These are phyloP conservation scores for Przewalskia tangutica DNA, from an alignment of 257 asterid genomes.

Conservation along the genomic window DNA sequence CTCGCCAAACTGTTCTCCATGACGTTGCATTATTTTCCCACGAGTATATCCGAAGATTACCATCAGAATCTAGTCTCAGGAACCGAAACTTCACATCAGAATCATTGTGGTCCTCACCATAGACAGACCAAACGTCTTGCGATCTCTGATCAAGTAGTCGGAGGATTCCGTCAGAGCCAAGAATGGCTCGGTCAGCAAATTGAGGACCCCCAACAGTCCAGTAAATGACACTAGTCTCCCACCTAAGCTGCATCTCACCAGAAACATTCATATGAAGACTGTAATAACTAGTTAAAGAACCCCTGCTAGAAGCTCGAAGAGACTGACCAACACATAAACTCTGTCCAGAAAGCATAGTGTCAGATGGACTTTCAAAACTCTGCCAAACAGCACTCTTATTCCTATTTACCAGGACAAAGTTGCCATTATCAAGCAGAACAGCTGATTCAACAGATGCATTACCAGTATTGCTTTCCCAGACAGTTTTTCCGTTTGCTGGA, in stretches of 20 bases:
- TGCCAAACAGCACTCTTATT: slow-evolving; percentile 20
- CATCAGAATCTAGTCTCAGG: slow-evolving; percentile 38
- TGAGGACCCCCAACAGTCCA: slow-evolving; percentile 22
- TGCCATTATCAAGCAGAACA: slow-evolving; percentile 24
- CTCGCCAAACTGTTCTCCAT: slow-evolving; percentile 39
- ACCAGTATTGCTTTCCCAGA: slow-evolving; percentile 28
- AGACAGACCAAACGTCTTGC: slow-evolving; percentile 25
- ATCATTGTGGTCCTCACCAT: slow-evolving; percentile 31
- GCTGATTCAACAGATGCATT: slow-evolving; percentile 24
- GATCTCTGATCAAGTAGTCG: slow-evolving; percentile 21
- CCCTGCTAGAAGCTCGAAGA: slow-evolving; percentile 27
- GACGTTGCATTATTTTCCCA: slow-evolving; percentile 29
- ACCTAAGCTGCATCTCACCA: slow-evolving; percentile 33
- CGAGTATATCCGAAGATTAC: slow-evolving; percentile 37
- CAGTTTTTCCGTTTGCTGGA: slow-evolving; percentile 14
- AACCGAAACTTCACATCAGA: slow-evolving; percentile 26
- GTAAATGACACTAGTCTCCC: slow-evolving; percentile 32
- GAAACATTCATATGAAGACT: slow-evolving; percentile 21
- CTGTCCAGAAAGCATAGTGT: slow-evolving; percentile 32
- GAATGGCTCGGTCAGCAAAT: slow-evolving; percentile 12
- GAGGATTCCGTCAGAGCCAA: slow-evolving; percentile 18
- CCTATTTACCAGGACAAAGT: slow-evolving; percentile 18
- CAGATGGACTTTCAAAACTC: slow-evolving; percentile 28
- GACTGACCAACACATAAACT: slow-evolving; percentile 18
- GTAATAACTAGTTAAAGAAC: slow-evolving; percentile 25